Evolutionary conservation across 2,329 filamentous ascomycete species (phyloP).

Genomic region (Ophiostoma sp.): DNA sequence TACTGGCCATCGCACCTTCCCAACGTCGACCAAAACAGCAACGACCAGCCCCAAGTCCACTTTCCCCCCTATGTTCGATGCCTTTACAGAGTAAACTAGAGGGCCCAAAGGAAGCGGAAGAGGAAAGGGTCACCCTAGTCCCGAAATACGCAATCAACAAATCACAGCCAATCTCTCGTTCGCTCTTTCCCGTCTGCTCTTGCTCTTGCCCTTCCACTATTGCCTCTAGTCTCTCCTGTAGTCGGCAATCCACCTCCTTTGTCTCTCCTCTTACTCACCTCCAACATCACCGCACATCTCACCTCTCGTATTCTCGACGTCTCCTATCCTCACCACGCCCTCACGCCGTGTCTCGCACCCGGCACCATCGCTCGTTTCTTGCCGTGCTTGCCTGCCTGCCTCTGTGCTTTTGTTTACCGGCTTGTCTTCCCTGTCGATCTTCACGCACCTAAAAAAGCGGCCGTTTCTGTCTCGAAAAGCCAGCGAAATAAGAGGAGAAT

Average conservation of each 20-base stretch:
- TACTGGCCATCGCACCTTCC: constrained; percentile 6
- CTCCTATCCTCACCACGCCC: neutral
- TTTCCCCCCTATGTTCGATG: constrained; percentile 15
- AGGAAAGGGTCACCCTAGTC: constrained; percentile 18
- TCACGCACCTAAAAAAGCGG: constrained; percentile 17
- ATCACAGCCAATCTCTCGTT: constrained; percentile 19
- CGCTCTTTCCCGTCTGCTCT: constrained; percentile 11
- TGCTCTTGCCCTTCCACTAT: neutral
- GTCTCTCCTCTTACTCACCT: neutral
- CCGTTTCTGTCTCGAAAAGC: constrained; percentile 18
- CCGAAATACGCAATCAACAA: constrained; percentile 23
- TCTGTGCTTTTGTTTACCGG: constrained; percentile 10
- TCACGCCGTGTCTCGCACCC: constrained; percentile 14
- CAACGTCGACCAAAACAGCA: constrained; percentile 12
- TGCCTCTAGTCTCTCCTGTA: constrained; percentile 2
- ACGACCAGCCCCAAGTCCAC: constrained; percentile 15
- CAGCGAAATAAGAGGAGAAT: constrained; percentile 1
- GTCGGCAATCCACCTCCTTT: constrained; percentile 1
- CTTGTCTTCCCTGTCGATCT: constrained; percentile 10
- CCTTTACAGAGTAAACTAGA: neutral
- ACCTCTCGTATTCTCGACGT: constrained; percentile 1
- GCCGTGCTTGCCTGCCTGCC: neutral
- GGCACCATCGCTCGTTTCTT: constrained; percentile 16
- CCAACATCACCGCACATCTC: neutral
- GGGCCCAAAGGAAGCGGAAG: neutral